phyloP scores from a whole-genome alignment of 495 filamentous ascomycete species.

The Penicillium dipodomyicola region DNA sequence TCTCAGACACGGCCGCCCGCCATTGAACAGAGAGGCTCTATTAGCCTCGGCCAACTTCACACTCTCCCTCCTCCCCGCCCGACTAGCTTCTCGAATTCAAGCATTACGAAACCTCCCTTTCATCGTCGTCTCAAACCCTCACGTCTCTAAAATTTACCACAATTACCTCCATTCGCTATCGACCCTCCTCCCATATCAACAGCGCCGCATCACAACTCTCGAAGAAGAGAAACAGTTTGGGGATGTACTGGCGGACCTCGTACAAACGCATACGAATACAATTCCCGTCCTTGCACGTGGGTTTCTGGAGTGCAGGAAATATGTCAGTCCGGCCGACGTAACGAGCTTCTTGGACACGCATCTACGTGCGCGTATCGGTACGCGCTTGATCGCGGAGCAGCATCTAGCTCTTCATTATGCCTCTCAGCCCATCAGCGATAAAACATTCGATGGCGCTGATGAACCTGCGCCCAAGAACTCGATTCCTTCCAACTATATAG shows the following conservation, averaged over 20 bases:
- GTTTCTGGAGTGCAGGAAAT: slow-evolving; percentile 86
- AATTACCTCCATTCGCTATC: slow-evolving; percentile 93
- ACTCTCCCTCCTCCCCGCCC: slow-evolving; percentile 83
- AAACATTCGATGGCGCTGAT: background rate
- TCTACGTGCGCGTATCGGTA: slow-evolving; percentile 89
- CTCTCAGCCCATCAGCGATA: slow-evolving; percentile 64
- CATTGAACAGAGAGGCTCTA: slow-evolving; percentile 73
- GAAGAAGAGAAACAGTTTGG: slow-evolving; percentile 91
- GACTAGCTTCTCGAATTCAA: slow-evolving; percentile 92
- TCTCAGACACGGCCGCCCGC: slow-evolving; percentile 80
- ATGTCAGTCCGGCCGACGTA: slow-evolving; percentile 75
- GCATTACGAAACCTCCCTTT: slow-evolving; percentile 89
- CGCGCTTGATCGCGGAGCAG: slow-evolving; percentile 90
- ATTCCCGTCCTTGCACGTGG: slow-evolving; percentile 89
- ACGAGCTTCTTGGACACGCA: slow-evolving; percentile 92
- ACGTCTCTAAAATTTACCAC: slow-evolving; percentile 87
- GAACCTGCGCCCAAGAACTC: slow-evolving; percentile 37
- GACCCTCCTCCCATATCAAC: slow-evolving; percentile 79
- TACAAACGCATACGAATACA: slow-evolving; percentile 88
- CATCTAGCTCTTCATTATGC: slow-evolving; percentile 92
- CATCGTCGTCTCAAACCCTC: slow-evolving; percentile 94
- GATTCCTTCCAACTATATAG: slow-evolving; percentile 71
- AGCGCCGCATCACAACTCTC: slow-evolving; percentile 71
- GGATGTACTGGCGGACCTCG: slow-evolving; percentile 85
- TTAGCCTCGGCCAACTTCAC: slow-evolving; percentile 92